Evolutionary conservation across 140 eudicot genomes (phyloP).

Genomic region (Erigeron philadelphicus): DNA sequence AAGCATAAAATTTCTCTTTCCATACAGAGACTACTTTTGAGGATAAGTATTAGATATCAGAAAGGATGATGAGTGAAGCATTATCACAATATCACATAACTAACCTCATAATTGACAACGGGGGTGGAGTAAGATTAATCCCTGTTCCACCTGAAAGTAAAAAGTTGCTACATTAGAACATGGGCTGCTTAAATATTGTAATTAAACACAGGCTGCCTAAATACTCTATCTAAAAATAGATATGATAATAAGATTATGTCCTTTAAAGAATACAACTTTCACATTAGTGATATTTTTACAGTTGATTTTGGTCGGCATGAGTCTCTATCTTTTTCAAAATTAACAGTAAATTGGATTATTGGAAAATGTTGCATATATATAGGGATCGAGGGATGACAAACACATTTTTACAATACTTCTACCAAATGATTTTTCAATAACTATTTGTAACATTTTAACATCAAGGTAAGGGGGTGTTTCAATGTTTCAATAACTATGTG

Average conservation of each 20-base stretch:
- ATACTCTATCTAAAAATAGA: constrained; percentile 10
- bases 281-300: too few relatives aligned
- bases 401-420: too few relatives aligned
- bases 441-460: constrained; percentile 1
- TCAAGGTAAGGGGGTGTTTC: not conserved
- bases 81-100: constrained; percentile 6
- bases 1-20: not conserved
- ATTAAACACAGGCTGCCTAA: constrained; percentile 1
- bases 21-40: not conserved
- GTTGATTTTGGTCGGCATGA: too few relatives aligned
- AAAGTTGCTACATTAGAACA: constrained; percentile 22
- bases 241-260: not conserved
- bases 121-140: constrained; percentile 91
- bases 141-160: constrained; percentile 90
- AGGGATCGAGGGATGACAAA: not conserved
- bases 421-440: not conserved
- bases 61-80: not conserved
- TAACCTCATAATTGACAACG: constrained; percentile 77
- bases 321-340: not conserved
- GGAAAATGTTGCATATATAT: constrained; percentile 11
- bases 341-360: not conserved
- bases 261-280: not conserved
- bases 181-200: constrained; percentile 6
- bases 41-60: not conserved
- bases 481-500: too few relatives aligned